Evolutionary conservation across 495 filamentous ascomycete species (phyloP), one percentile per base, ranked within the genome.

Genomic region (Neurospora tetrasperma): DNA sequence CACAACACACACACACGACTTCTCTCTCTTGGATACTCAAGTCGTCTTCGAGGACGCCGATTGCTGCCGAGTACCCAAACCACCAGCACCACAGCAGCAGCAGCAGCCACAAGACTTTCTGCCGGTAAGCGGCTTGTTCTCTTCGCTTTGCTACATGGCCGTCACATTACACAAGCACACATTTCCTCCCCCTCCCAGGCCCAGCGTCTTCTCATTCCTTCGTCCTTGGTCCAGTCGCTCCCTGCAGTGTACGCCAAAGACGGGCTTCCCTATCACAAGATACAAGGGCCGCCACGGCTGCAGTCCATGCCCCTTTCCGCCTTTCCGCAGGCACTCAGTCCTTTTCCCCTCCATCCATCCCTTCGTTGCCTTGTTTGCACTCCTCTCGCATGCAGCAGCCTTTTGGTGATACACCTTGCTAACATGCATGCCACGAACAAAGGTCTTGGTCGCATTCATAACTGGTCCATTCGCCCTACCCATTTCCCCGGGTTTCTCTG

Each of bases 261-360:
- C 48, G 14, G 48, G 69, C 62, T 73, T 75, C 46, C 73, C 73
- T 73, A 72, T 74, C 76, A 76, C 76, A 79, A 66, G 54, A 66
- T 27, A 66, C 54, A 66, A 66, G 73, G 48, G 76, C 75, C 75
- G 75, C 74, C 76, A 78, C 75, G 69, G 79, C 76, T 77, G 79
- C 78, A 79, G 75, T 77, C 70, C 59, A 80, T 82, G 81, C 81
- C 80, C 77, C 78, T 78, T 77, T 69, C 77, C 80, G 81, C 74
- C 73, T 76, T 80, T 81, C 83, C 82, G 80, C 54, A 66, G 27
- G 54, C 54, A 59, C 54, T 66, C 27, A 82, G 82, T 82, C 82
- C 82, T 80, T 73, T 75, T 78, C 80, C 54, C 80, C 54, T 1
- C 69, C 74, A 35, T 66, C 75, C 75, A 68, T 76, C 66, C 40